Evolutionary conservation across 371 early-diverging fungal species (phyloP).

Genomic region (Fennellomyces sp.): DNA sequence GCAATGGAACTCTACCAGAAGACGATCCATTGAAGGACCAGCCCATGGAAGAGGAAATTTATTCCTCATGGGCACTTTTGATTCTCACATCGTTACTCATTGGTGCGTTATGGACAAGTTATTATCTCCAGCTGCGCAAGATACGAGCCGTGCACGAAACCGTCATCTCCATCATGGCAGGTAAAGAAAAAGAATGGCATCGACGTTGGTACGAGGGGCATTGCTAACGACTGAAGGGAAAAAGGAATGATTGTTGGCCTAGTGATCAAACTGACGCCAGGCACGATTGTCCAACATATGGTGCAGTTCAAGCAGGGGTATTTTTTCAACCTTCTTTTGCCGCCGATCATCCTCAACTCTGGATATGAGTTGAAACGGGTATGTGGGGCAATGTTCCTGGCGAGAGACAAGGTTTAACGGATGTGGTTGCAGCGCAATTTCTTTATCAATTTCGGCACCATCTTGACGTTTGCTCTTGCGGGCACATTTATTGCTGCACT

Average conservation of each 20-base stretch:
- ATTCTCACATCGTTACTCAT: constrained; percentile 84
- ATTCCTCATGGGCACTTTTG: constrained; percentile 84
- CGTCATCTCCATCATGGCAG: constrained; percentile 90
- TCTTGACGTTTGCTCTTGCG: constrained; percentile 87
- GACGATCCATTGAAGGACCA: constrained; percentile 27
- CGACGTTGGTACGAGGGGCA: not conserved
- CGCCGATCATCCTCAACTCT: constrained; percentile 95
- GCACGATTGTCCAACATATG: constrained; percentile 75
- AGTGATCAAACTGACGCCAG: constrained; percentile 75
- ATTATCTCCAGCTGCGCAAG: constrained; percentile 81
- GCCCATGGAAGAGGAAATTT: constrained; percentile 71
- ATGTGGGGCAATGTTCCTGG: constrained; percentile 6
- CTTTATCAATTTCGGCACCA: constrained; percentile 87
- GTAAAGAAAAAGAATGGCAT: constrained; percentile 38
- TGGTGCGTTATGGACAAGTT: constrained; percentile 81
- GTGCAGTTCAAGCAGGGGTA: constrained; percentile 90
- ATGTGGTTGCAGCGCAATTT: constrained; percentile 64
- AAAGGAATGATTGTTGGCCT: constrained; percentile 87
- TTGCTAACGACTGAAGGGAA: not conserved
- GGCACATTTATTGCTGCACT: constrained; percentile 91
- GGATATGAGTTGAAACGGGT: constrained; percentile 91
- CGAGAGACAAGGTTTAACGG: not conserved
- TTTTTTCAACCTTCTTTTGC: constrained; percentile 94
- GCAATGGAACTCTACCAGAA: constrained; percentile 21
- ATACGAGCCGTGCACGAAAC: constrained; percentile 92